Conservation (phyloP, 352 stramenopile genomes). For the Phytophthora pini region DNA sequence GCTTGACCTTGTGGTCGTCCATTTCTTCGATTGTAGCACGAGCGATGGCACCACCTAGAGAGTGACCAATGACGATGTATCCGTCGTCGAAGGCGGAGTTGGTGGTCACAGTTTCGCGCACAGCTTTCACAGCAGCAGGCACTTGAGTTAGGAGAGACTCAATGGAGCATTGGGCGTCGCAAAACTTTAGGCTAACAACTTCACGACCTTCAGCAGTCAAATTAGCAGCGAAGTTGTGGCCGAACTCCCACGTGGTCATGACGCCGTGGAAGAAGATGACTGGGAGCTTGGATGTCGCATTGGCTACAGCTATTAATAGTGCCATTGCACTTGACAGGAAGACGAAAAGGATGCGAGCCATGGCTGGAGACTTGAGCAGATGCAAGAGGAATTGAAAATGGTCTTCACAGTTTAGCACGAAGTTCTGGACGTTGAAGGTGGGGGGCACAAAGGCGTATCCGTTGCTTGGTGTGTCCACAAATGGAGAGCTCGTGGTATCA, state of each 20-base stretch:
- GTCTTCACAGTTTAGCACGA: neutral
- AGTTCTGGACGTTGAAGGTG: neutral
- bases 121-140: neutral
- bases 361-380: conserved; percentile 1
- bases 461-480: neutral
- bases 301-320: neutral
- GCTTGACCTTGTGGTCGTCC: conserved; percentile 13
- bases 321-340: neutral
- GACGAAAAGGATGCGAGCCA: neutral
- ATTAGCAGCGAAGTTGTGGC: conserved; percentile 1
- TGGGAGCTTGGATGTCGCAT: neutral
- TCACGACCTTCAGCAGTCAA: conserved; percentile 6
- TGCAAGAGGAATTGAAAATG: conserved; percentile 6
- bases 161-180: conserved; percentile 1
- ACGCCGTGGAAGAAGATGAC: conserved; percentile 11
- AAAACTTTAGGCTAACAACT: conserved; percentile 1
- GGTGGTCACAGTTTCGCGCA: neutral
- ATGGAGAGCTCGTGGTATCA: neutral
- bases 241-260: neutral
- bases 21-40: conserved; percentile 8
- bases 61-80: conserved; percentile 9
- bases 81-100: conserved; percentile 6
- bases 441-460: neutral
- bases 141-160: neutral
- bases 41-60: neutral